Conservation (phyloP, 2,329 filamentous ascomycete genomes). For the Alternaria longipes region DNA sequence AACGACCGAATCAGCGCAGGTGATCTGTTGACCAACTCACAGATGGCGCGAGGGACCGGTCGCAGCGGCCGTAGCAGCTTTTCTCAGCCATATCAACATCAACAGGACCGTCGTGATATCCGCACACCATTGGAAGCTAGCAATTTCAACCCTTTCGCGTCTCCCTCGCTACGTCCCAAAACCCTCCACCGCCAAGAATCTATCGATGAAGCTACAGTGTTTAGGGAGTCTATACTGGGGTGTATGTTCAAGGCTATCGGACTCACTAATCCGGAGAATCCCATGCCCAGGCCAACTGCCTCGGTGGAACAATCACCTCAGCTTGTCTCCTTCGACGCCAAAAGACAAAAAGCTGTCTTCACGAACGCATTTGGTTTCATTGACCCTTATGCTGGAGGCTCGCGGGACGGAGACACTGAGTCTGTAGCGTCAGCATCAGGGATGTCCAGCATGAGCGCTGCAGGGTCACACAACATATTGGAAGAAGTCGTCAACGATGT, state of each 20-base stretch:
- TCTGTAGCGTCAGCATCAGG: slow-evolving; percentile 70
- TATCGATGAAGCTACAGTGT: slow-evolving; percentile 85
- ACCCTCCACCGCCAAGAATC: slow-evolving; percentile 77
- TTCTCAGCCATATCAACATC: slow-evolving; percentile 60
- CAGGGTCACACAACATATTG: slow-evolving; percentile 70
- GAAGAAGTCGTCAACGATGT: slow-evolving; percentile 90
- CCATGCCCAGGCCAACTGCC: slow-evolving; percentile 66
- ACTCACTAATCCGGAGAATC: slow-evolving; percentile 73
- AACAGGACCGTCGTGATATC: slow-evolving; percentile 54
- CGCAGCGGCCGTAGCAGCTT: slow-evolving; percentile 58
- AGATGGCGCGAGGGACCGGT: slow-evolving; percentile 70
- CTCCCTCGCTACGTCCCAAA: slow-evolving; percentile 41
- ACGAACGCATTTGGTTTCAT: slow-evolving; percentile 92
- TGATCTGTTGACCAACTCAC: slow-evolving; percentile 81
- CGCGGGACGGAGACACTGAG: slow-evolving; percentile 83
- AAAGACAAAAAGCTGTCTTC: slow-evolving; percentile 80
- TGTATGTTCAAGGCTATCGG: slow-evolving; percentile 97
- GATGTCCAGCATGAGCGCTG: slow-evolving; percentile 61
- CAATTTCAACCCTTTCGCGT: slow-evolving; percentile 54
- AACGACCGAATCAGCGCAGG: slow-evolving; percentile 60
- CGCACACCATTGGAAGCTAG: slow-evolving; percentile 58
- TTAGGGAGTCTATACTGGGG: slow-evolving; percentile 88
- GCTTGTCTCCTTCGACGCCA: slow-evolving; percentile 83
- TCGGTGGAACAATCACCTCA: slow-evolving; percentile 88
- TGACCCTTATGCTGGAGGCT: slow-evolving; percentile 76